Evolutionary conservation across 2,329 filamentous ascomycete species (phyloP).

Genomic region (Myriangium duriaei): DNA sequence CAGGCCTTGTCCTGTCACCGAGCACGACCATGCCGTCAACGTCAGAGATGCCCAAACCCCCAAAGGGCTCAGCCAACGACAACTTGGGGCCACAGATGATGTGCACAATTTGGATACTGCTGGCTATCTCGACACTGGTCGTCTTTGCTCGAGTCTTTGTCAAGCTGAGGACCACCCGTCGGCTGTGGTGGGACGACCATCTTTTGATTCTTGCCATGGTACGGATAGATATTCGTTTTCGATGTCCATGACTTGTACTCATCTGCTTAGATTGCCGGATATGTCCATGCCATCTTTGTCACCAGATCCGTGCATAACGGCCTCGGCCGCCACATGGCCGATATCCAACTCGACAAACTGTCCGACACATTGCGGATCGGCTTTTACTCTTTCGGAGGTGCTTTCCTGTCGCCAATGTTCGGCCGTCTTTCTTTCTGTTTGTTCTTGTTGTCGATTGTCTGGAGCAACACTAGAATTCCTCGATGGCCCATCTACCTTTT

Average conservation of each 20-base stretch:
- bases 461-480: conserved; percentile 16
- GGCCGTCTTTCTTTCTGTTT: conserved; percentile 19
- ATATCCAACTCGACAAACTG: conserved; percentile 11
- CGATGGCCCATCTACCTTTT: conserved; percentile 19
- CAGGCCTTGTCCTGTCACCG: not conserved
- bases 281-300: conserved; percentile 16
- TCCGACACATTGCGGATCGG: conserved; percentile 15
- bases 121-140: conserved; percentile 17
- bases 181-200: conserved; percentile 19
- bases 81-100: conserved; percentile 1
- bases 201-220: conserved; percentile 17
- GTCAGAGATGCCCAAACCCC: too few relatives aligned
- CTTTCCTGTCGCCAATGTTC: conserved; percentile 18
- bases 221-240: not conserved
- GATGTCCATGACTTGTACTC: not conserved
- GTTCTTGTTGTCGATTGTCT: conserved; percentile 19
- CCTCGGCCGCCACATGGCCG: conserved; percentile 18
- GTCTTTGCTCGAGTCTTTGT: conserved; percentile 14
- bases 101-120: conserved; percentile 14
- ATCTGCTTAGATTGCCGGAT: conserved; percentile 4
- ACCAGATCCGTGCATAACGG: conserved; percentile 14
- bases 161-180: conserved; percentile 16
- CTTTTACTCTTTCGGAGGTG: conserved; percentile 15
- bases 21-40: too few relatives aligned
- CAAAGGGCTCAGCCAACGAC: too few relatives aligned